A percentile compares a stretch with the other conserved stretches of the same genome.
Evolutionary conservation across 2,329 filamentous ascomycete genomes (phyloP).

Genomic region (Epichloe gansuensis): DNA sequence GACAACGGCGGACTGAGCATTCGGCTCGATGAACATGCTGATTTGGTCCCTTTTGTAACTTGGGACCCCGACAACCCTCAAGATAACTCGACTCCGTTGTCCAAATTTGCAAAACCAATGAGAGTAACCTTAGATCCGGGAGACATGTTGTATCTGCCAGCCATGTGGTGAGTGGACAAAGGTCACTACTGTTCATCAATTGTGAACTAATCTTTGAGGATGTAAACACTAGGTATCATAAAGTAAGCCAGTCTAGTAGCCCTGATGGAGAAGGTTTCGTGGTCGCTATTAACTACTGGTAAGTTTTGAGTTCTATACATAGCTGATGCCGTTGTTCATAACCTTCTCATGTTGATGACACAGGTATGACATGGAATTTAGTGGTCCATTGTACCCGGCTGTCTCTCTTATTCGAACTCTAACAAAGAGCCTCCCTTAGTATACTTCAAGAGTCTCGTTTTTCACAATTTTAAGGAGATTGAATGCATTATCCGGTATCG

Average conservation of each 20-base stretch:
- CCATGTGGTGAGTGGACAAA: constrained; percentile 50
- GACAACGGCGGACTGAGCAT: constrained; percentile 15
- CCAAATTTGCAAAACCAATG: constrained; percentile 44
- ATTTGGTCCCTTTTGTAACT: constrained; percentile 50
- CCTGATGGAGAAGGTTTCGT: constrained; percentile 61
- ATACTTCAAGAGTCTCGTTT: background rate
- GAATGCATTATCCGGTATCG: constrained; percentile 2
- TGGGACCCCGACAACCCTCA: constrained; percentile 59
- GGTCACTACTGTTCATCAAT: background rate
- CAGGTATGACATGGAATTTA: constrained; percentile 72
- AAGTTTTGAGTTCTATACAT: constrained; percentile 11
- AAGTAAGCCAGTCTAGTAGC: constrained; percentile 59
- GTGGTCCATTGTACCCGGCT: constrained; percentile 52
- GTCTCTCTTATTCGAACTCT: constrained; percentile 40
- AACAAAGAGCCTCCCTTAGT: constrained; percentile 2
- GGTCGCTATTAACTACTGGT: constrained; percentile 75
- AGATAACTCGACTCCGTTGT: constrained; percentile 41
- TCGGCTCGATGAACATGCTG: constrained; percentile 20
- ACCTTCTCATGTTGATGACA: constrained; percentile 4
- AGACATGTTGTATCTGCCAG: constrained; percentile 72
- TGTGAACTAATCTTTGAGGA: background rate
- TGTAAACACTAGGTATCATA: constrained; percentile 48
- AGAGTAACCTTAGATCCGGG: constrained; percentile 57
- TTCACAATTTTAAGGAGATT: background rate
- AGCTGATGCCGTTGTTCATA: background rate